Conservation (phyloP, 2,329 filamentous ascomycete genomes). For the Thielaviopsis ethacetica region DNA sequence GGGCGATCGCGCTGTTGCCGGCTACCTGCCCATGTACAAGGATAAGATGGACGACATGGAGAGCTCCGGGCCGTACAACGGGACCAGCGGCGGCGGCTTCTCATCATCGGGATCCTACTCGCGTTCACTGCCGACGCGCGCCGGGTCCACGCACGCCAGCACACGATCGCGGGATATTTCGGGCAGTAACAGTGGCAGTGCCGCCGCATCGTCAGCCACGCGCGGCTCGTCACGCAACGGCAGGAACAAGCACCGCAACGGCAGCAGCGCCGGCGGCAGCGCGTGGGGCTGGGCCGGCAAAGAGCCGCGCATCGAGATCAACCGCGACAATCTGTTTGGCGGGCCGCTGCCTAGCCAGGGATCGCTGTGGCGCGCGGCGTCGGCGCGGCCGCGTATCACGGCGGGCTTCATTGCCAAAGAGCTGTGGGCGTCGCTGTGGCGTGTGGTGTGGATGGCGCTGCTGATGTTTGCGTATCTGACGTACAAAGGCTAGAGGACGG, state of each 20-base stretch:
- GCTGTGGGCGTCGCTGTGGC: constrained; percentile 42
- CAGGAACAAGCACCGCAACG: constrained; percentile 9
- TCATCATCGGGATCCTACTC: constrained; percentile 14
- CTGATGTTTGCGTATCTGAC: constrained; percentile 51
- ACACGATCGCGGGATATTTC: constrained; percentile 7
- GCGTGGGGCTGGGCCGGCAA: constrained; percentile 29
- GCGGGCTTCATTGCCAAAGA: constrained; percentile 38
- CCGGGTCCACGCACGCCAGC: constrained; percentile 15
- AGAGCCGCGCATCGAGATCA: constrained; percentile 37
- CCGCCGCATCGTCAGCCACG: not conserved
- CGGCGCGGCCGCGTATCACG: constrained; percentile 19
- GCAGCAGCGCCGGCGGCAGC: not conserved
- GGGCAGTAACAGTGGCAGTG: constrained; percentile 13
- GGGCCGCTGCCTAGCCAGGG: constrained; percentile 4
- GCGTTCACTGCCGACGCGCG: constrained; percentile 4
- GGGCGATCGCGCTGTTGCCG: constrained; percentile 14
- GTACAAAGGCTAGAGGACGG: constrained; percentile 34
- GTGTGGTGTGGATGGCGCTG: constrained; percentile 46
- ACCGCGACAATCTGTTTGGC: constrained; percentile 27
- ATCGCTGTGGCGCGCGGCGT: constrained; percentile 17
- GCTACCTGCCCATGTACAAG: constrained; percentile 33
- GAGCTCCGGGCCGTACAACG: constrained; percentile 16
- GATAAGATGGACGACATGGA: constrained; percentile 35
- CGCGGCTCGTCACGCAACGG: constrained; percentile 13
- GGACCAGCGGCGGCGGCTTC: constrained; percentile 19